Conservation (phyloP, 345 rosid species). For the Zanthoxylum bungeanum region DNA sequence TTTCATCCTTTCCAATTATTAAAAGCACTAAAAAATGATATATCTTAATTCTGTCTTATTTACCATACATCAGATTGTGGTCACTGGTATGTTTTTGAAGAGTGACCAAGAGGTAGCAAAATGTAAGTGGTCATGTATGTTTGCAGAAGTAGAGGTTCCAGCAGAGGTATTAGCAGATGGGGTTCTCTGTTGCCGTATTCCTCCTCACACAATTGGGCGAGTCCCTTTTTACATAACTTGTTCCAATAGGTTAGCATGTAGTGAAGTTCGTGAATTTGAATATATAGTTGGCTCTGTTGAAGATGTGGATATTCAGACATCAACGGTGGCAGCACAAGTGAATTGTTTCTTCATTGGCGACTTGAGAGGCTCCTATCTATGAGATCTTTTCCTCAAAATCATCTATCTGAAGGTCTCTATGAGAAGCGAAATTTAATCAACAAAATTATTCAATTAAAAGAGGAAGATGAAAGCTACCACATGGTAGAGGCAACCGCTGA, state of each 20-base stretch:
- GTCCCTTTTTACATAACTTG: constrained; percentile 91
- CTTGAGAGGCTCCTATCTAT: constrained; percentile 57
- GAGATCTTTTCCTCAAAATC: constrained; percentile 26
- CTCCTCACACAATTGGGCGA: constrained; percentile 58
- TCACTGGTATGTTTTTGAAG: constrained; percentile 65
- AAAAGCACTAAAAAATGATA: not conserved
- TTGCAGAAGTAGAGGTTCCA: constrained; percentile 95
- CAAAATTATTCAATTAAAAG: constrained; percentile 61
- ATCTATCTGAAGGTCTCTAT: constrained; percentile 37
- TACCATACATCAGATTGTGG: constrained; percentile 52
- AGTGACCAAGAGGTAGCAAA: constrained; percentile 51
- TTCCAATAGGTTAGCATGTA: constrained; percentile 88
- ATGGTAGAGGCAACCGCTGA: constrained; percentile 29
- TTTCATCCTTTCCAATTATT: not conserved
- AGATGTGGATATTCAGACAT: constrained; percentile 40
- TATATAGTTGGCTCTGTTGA: constrained; percentile 47
- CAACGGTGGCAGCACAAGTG: constrained; percentile 33
- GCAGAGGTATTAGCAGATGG: constrained; percentile 73
- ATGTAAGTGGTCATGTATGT: constrained; percentile 91
- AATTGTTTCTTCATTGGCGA: constrained; percentile 45
- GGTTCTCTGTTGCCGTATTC: constrained; percentile 71
- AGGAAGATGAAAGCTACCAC: constrained; percentile 56
- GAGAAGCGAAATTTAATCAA: constrained; percentile 46
- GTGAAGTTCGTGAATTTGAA: constrained; percentile 93
- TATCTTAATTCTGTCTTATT: constrained; percentile 9